Conservation (phyloP, 495 filamentous ascomycete species). For the Penicillium goetzii region DNA sequence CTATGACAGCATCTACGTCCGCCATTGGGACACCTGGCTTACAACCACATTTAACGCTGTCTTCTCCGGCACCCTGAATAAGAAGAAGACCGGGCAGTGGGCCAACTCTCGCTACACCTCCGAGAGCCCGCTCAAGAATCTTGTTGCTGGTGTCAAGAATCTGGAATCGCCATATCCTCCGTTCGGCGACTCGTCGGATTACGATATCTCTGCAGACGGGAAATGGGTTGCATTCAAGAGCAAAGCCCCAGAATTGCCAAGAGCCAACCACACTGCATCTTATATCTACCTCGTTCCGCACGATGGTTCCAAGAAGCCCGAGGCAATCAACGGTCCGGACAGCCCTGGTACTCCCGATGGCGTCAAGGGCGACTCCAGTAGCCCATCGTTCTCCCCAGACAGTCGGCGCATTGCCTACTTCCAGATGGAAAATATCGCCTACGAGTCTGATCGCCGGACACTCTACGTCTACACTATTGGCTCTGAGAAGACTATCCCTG, state of each 20-base stretch:
- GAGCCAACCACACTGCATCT: constrained; percentile 42
- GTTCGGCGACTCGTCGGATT: constrained; percentile 46
- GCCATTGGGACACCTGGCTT: constrained; percentile 77
- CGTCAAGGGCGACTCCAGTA: constrained; percentile 39
- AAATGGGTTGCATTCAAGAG: constrained; percentile 48
- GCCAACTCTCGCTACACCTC: constrained; percentile 22
- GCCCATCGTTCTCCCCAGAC: constrained; percentile 44
- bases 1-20: constrained; percentile 71
- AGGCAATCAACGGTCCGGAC: constrained; percentile 42
- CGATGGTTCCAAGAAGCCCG: constrained; percentile 36
- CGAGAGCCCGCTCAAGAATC: constrained; percentile 40
- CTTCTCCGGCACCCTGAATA: constrained; percentile 46
- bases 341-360: constrained; percentile 33
- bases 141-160: constrained; percentile 47
- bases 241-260: constrained; percentile 45
- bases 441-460: constrained; percentile 43
- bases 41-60: constrained; percentile 53
- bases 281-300: constrained; percentile 47
- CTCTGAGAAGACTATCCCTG: constrained; percentile 34
- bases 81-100: constrained; percentile 19
- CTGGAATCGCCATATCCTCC: constrained; percentile 51
- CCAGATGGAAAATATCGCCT: constrained; percentile 43
- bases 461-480: constrained; percentile 41
- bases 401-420: constrained; percentile 43
- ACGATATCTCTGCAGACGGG: constrained; percentile 45